phyloP scores from a whole-genome alignment of 73 alveolate genomes.

The Symbiodinium natans region DNA sequence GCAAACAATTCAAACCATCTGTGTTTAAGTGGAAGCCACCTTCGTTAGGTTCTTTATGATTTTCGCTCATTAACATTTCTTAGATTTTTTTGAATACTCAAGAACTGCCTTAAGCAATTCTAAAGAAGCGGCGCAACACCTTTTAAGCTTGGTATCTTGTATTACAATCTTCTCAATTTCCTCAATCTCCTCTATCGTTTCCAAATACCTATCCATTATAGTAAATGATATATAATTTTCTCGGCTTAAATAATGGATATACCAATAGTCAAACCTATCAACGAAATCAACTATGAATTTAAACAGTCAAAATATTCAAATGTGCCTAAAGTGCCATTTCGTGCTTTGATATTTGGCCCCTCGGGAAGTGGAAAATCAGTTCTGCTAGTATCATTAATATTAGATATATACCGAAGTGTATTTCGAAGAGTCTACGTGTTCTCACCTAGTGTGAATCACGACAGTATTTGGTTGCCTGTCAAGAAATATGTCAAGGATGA shows the following conservation, averaged over 20 bases:
- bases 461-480: not conserved
- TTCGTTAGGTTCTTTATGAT: not conserved
- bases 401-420: not conserved
- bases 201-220: not conserved
- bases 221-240: not conserved
- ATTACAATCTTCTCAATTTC: not conserved
- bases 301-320: too few species aligned
- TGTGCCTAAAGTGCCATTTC: not conserved
- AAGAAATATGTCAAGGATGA: not conserved
- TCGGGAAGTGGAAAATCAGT: not conserved
- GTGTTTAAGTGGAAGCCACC: constrained; percentile 1
- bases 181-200: not conserved
- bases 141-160: not conserved
- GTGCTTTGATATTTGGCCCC: not conserved
- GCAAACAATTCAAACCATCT: not conserved
- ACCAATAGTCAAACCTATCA: too few species aligned
- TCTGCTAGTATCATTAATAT: not conserved
- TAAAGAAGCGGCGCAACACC: not conserved
- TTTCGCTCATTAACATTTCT: not conserved
- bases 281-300: too few species aligned
- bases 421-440: not conserved
- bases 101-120: not conserved
- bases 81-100: not conserved
- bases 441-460: not conserved
- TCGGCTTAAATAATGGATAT: not conserved